Base-by-base conservation (phyloP, 2,329 filamentous ascomycete genomes). In the Aspergillus texensis region DNA sequence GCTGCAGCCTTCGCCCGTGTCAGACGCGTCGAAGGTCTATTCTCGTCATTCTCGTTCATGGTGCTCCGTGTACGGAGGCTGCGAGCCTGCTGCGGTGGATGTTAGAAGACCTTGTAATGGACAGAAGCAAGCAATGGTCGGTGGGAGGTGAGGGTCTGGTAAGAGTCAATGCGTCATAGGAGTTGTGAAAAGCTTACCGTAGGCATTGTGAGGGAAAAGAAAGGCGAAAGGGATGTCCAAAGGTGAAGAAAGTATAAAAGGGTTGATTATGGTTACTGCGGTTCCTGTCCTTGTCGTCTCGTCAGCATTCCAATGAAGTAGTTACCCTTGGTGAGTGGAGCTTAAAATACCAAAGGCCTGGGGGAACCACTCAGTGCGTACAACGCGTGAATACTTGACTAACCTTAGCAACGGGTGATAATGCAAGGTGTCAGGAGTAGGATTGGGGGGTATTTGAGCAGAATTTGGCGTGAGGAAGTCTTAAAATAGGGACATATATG, bases 1-100 rank as follows among this genome's bases (percentile, higher is more conserved):
- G 91, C 90, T 63, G 93, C 92, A 58, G 93, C 89, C 83, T 98
- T 97, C 70, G 95, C 94, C 82, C 95, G 89, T 73, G 95, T 98
- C 77, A 97, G 83, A 82, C 94, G 93, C 81, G 91, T 92, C 65
- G 91, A 89, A 63, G 84, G 82, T 68, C 81, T 86, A 78, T 97
- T 96, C 84, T 97, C 95, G 78, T 97, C 94, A 77, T 97, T 97
- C 84, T 97, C 94, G 80, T 96, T 95, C 69, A 90, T 91, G 73
- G 90, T 86, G 78, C 89, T 86, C 81, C 93, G 90, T 78, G 89
- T 86, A 80, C 91, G 88, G 74, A 88, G 84, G 77, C 87, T 83
- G 80, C 91, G 90, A 83, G 85, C 86, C 90, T 90, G 74, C 69
- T 65, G 55, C 70, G 67, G 66, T 71, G 79, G 85, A 83, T 83